These are phyloP conservation scores for Kuraishia capsulata DNA, from an alignment of 805 yeast species.

Conservation along the genomic window DNA sequence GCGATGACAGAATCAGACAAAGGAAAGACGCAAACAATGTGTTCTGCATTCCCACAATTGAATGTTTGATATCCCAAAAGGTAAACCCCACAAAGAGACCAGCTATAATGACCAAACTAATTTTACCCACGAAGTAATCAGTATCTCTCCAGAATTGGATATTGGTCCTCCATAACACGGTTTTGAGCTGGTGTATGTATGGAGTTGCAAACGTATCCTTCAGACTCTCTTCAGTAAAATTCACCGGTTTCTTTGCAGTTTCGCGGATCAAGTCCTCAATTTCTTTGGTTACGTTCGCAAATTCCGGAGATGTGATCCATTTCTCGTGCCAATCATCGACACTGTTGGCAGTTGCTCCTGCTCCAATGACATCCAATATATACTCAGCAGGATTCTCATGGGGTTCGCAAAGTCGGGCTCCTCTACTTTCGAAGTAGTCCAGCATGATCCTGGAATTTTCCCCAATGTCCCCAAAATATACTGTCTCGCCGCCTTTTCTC, in stretches of 20 bases:
- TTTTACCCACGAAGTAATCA: conserved; percentile 52
- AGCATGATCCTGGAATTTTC: conserved; percentile 30
- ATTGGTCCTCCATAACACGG: conserved; percentile 32
- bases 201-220: conserved; percentile 26
- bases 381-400: conserved; percentile 72
- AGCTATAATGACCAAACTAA: conserved; percentile 31
- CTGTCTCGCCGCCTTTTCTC: conserved; percentile 44
- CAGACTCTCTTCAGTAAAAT: conserved; percentile 6
- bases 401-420: conserved; percentile 57
- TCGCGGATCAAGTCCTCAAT: conserved; percentile 17
- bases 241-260: conserved; percentile 8
- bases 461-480: conserved; percentile 47
- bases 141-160: conserved; percentile 52
- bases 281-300: conserved; percentile 14
- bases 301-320: conserved; percentile 38
- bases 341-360: conserved; percentile 65
- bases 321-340: conserved; percentile 53
- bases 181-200: conserved; percentile 30
- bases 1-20: conserved; percentile 44
- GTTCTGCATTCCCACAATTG: conserved; percentile 44
- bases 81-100: conserved; percentile 67
- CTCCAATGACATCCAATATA: conserved; percentile 67
- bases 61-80: conserved; percentile 45
- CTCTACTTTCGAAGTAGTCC: conserved; percentile 36
- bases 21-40: conserved; percentile 53